Evolutionary conservation across 169 alveolate species (phyloP), one percentile per base, ranked within the genome.

Genomic region (Cystoisospora suis): DNA sequence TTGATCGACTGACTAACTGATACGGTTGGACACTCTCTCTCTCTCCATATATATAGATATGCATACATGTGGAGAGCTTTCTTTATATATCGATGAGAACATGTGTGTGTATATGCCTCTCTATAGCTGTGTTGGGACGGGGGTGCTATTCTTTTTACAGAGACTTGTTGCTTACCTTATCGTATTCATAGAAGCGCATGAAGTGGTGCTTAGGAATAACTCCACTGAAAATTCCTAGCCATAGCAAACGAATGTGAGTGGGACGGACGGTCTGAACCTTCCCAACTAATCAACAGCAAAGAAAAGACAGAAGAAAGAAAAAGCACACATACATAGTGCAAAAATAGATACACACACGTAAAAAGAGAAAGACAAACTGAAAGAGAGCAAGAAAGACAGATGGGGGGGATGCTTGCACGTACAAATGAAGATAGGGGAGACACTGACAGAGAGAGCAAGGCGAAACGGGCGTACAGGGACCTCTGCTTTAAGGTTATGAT

Each of bases 251-350:
- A 34, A 72, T 38, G 32, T 72, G 83, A 38, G 42, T 72, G 3
- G 83, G 83, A 6, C 83, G 83, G 56, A 72, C 83, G 1, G 83
- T 72, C 83, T 38, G 83, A 46, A 72, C 1, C 58, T 53, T 46
- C 5, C 83, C 83, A 72, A 72, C 83, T 72, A 56, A 38, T 15
- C 9, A 38, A 72, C 65, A 38, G 2, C 75, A 61, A 15, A 61
- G n/a, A 72, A 40, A 38, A 3, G 4, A 4, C 23, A 9, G 3
- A 58, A 58, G 12, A 58, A 36, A 2, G 15, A 7, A 58, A 58
- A 7, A 9, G 3, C n/a, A 58, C 40, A 36, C 15, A 27, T 27
- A 27, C 38, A 12, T n/a, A 12, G 34, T 27, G 6, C 34, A 15
- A 65, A 38, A 65, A 12, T 15, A 65, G 29, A 27, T 7, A 65